A percentile compares a stretch with the other conserved stretches of the same genome.
Conservation (phyloP, 768 basidiomycete genomes). For the Xerocomus potaroensis region DNA sequence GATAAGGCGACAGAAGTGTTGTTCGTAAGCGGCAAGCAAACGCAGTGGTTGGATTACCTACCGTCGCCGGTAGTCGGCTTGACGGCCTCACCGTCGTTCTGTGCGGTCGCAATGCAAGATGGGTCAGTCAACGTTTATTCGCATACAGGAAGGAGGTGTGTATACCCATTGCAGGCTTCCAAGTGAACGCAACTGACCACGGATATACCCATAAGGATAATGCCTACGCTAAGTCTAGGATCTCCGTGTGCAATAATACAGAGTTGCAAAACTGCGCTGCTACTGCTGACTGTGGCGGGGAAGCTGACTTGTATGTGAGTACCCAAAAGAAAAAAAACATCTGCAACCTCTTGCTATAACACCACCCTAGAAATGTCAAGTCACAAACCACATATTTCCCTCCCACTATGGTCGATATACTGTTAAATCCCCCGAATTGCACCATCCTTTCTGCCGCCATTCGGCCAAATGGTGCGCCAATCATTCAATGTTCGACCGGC, state of each 20-base stretch:
- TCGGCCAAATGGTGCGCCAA: conserved; percentile 74
- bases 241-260: conserved; percentile 67
- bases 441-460: conserved; percentile 61
- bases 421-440: conserved; percentile 55
- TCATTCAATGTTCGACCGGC: conserved; percentile 76
- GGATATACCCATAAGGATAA: conserved; percentile 47
- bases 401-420: conserved; percentile 55
- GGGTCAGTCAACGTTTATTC: conserved; percentile 83
- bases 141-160: conserved; percentile 75
- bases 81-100: conserved; percentile 60
- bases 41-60: conserved; percentile 88
- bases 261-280: conserved; percentile 56
- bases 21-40: conserved; percentile 59
- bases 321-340: neutral
- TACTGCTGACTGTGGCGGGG: conserved; percentile 71
- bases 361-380: conserved; percentile 66
- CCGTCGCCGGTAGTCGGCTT: conserved; percentile 66
- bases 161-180: neutral
- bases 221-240: conserved; percentile 73
- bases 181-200: conserved; percentile 2
- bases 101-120: conserved; percentile 76
- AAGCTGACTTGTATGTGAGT: conserved; percentile 73
- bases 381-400: conserved; percentile 61
- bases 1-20: conserved; percentile 64
- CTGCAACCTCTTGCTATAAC: conserved; percentile 5